Evolutionary conservation across 2,329 filamentous ascomycete genomes (phyloP).

Genomic region (Emergomyces orientalis): DNA sequence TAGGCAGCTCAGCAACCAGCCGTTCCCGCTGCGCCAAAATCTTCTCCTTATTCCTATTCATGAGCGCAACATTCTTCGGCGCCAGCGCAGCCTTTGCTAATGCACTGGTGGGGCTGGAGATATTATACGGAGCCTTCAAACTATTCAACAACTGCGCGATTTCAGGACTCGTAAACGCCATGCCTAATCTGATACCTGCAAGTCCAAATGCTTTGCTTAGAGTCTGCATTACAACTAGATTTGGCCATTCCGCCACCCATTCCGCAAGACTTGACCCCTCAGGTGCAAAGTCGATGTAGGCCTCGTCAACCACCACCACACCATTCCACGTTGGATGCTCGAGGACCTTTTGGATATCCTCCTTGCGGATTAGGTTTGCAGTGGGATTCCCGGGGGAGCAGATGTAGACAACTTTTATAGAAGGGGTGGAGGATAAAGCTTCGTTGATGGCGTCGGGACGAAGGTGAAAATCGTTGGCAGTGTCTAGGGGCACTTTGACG

Average conservation of each 20-base stretch:
- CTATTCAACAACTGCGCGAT: conserved; percentile 78
- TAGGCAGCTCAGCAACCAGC: conserved; percentile 61
- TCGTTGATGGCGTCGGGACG: conserved; percentile 60
- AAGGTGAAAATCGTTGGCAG: conserved; percentile 62
- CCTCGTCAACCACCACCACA: conserved; percentile 85
- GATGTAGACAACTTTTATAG: conserved; percentile 82
- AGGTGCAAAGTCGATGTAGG: conserved; percentile 89
- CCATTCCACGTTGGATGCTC: conserved; percentile 92
- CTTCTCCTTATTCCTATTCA: conserved; percentile 59
- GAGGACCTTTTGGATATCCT: conserved; percentile 63
- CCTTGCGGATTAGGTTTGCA: conserved; percentile 64
- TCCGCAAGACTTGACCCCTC: conserved; percentile 74
- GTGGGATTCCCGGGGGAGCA: conserved; percentile 96
- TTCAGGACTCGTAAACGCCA: conserved; percentile 65
- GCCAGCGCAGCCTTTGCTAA: conserved; percentile 67
- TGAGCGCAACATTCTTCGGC: conserved; percentile 57
- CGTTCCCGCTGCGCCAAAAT: conserved; percentile 71
- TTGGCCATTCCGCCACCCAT: conserved; percentile 87
- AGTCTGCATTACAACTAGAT: conserved; percentile 96
- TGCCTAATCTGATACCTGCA: conserved; percentile 83
- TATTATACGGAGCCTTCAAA: conserved; percentile 93
- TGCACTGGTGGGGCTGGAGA: conserved; percentile 76
- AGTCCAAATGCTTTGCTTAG: conserved; percentile 96
- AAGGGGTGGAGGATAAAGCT: conserved; percentile 52
- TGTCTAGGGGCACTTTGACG: conserved; percentile 73